phyloP scores from a whole-genome alignment of 192 early-diverging fungal genomes.

The Gaertneriomyces semiglobifer region DNA sequence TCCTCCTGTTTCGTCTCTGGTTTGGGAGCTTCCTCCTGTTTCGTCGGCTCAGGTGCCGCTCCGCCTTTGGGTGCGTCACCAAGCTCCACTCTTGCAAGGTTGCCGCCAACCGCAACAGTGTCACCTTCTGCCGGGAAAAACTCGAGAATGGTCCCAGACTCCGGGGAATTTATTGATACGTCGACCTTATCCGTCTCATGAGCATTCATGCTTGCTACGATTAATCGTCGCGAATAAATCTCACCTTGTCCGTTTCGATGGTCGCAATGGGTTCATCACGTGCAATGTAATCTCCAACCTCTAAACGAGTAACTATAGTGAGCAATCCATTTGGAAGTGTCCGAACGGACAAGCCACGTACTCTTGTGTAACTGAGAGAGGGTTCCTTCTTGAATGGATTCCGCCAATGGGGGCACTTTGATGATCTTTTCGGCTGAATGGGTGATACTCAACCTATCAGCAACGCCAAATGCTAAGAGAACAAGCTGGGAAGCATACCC shows the following conservation, averaged over 20 bases:
- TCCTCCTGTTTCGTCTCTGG: conserved; percentile 25
- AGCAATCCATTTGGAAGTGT: background rate
- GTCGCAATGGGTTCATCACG: conserved; percentile 95
- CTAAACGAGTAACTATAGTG: conserved; percentile 36
- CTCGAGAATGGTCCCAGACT: conserved; percentile 82
- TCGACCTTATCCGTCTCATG: conserved; percentile 68
- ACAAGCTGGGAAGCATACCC: conserved; percentile 6
- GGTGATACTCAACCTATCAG: background rate
- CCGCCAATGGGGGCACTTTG: conserved; percentile 95
- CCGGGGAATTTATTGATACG: conserved; percentile 95
- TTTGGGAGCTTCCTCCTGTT: conserved; percentile 19
- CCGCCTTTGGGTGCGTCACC: conserved; percentile 60
- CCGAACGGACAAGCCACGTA: conserved; percentile 44
- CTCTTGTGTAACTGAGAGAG: conserved; percentile 94
- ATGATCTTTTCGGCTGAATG: conserved; percentile 74
- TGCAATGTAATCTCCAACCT: conserved; percentile 92
- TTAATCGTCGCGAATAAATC: conserved; percentile 14
- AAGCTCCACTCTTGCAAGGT: conserved; percentile 88
- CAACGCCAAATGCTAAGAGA: background rate
- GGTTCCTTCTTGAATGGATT: conserved; percentile 97
- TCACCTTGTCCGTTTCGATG: conserved; percentile 98
- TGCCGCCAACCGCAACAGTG: conserved; percentile 82
- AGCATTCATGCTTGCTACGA: conserved; percentile 12
- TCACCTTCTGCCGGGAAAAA: conserved; percentile 81
- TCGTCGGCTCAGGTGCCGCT: conserved; percentile 13